Conservation (phyloP, 2,329 filamentous ascomycete genomes). For the Diaporthe humulicola region DNA sequence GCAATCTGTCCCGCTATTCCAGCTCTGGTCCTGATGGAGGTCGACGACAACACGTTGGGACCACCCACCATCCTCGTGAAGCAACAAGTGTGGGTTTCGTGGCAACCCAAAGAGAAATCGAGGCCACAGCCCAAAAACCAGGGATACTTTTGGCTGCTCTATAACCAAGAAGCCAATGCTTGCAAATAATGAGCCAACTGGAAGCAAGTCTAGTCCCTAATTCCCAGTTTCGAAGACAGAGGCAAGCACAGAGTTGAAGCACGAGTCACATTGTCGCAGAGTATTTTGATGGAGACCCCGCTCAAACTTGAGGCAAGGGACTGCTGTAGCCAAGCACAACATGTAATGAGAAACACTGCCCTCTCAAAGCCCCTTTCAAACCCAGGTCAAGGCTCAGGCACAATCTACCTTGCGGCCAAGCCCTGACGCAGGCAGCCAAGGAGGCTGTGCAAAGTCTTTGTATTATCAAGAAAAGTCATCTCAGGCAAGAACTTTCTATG, state of each 20-base stretch:
- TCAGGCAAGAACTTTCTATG: not conserved
- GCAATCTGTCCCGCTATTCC: not conserved
- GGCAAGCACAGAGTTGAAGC: not conserved
- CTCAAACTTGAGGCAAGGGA: no score
- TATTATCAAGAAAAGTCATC: not conserved
- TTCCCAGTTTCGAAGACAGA: not conserved
- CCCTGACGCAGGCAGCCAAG: not conserved
- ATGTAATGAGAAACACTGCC: not conserved
- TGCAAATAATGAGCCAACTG: not conserved
- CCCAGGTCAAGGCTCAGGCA: no score
- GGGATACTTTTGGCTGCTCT: not conserved
- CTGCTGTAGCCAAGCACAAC: no score
- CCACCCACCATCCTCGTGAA: not conserved
- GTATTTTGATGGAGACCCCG: not conserved
- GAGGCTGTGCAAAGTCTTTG: not conserved
- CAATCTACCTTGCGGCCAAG: no score
- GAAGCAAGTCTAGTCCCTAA: fast-evolving
- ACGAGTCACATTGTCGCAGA: not conserved
- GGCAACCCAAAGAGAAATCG: not conserved
- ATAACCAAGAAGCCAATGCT: not conserved
- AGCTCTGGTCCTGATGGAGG: not conserved
- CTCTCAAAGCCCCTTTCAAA: not conserved
- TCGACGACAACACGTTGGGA: not conserved
- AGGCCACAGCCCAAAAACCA: not conserved
- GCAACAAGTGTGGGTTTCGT: not conserved